A percentile compares a stretch with the other conserved stretches of the same genome.
phyloP scores from a whole-genome alignment of 805 yeast species.

The Candida caryicola region DNA sequence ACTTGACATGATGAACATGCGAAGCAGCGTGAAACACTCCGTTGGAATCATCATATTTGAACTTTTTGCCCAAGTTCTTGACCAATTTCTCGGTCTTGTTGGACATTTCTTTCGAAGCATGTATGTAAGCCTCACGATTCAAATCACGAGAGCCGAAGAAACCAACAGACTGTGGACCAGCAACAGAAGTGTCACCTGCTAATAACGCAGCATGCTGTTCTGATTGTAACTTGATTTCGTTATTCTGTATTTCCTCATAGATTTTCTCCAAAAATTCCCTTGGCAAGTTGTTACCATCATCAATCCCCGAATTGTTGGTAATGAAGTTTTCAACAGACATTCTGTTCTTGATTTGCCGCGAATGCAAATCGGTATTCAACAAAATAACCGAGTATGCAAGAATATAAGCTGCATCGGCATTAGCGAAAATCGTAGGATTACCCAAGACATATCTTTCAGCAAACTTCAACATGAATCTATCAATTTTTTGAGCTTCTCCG shows the following conservation, averaged over 20 bases:
- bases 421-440: constrained; percentile 82
- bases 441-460: constrained; percentile 89
- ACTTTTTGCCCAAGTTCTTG: constrained; percentile 54
- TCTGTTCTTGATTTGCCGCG: constrained; percentile 76
- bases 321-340: constrained; percentile 89
- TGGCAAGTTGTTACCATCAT: constrained; percentile 84
- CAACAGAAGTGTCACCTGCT: constrained; percentile 50
- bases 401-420: constrained; percentile 92
- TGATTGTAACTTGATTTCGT: constrained; percentile 87
- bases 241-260: constrained; percentile 70
- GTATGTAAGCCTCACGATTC: constrained; percentile 79
- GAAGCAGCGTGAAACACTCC: constrained; percentile 75
- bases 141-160: constrained; percentile 69
- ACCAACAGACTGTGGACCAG: constrained; percentile 43
- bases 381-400: constrained; percentile 87
- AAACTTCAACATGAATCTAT: constrained; percentile 93
- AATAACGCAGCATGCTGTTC: constrained; percentile 92
- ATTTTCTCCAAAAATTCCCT: constrained; percentile 65
- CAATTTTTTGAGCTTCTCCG: constrained; percentile 97
- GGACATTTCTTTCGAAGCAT: constrained; percentile 90
- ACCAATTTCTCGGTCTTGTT: constrained; percentile 84
- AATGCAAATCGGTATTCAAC: constrained; percentile 93
- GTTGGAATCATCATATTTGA: constrained; percentile 36
- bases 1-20: constrained; percentile 84
- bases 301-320: constrained; percentile 85